These are phyloP conservation scores for Hansenula lynferdii DNA, from an alignment of 1,139 yeast species.

Conservation along the genomic window DNA sequence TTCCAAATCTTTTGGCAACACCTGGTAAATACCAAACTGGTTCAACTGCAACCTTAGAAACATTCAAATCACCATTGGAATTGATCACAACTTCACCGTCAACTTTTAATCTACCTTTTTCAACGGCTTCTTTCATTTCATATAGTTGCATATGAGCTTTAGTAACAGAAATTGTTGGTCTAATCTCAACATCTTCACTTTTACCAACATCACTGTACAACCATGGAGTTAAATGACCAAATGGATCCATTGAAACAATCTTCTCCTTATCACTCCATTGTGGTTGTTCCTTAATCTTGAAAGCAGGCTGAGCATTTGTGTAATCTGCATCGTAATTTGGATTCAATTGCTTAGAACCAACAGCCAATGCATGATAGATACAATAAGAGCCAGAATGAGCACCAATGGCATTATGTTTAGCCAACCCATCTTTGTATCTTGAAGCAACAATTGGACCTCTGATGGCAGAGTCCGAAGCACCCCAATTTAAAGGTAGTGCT, in stretches of 20 bases:
- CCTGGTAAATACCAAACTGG: slow-evolving; percentile 67
- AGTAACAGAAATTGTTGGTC: slow-evolving; percentile 59
- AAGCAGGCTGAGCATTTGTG: slow-evolving; percentile 59
- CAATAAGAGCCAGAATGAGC: slow-evolving; percentile 59
- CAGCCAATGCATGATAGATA: slow-evolving; percentile 56
- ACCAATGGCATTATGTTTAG: slow-evolving; percentile 48
- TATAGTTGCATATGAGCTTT: slow-evolving; percentile 55
- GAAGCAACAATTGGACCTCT: slow-evolving; percentile 59
- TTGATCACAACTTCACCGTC: slow-evolving; percentile 56
- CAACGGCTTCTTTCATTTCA: slow-evolving; percentile 51
- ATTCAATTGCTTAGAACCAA: slow-evolving; percentile 49
- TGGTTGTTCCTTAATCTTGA: slow-evolving; percentile 43
- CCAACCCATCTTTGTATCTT: slow-evolving; percentile 40
- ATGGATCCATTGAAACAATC: slow-evolving; percentile 59
- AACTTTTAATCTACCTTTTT: slow-evolving; percentile 42
- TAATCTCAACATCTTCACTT: slow-evolving; percentile 43
- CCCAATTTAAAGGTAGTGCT: slow-evolving; percentile 49
- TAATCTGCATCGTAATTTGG: slow-evolving; percentile 49
- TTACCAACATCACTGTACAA: slow-evolving; percentile 37
- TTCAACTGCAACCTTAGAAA: slow-evolving; percentile 57
- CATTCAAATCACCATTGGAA: slow-evolving; percentile 50
- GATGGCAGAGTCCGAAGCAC: slow-evolving; percentile 36
- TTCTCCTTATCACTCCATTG: slow-evolving; percentile 50
- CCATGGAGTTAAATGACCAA: slow-evolving; percentile 60
- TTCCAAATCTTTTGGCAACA: slow-evolving; percentile 53